phyloP scores from a whole-genome alignment of 1,284 basidiomycete species.

The Sanghuangporus baumii region DNA sequence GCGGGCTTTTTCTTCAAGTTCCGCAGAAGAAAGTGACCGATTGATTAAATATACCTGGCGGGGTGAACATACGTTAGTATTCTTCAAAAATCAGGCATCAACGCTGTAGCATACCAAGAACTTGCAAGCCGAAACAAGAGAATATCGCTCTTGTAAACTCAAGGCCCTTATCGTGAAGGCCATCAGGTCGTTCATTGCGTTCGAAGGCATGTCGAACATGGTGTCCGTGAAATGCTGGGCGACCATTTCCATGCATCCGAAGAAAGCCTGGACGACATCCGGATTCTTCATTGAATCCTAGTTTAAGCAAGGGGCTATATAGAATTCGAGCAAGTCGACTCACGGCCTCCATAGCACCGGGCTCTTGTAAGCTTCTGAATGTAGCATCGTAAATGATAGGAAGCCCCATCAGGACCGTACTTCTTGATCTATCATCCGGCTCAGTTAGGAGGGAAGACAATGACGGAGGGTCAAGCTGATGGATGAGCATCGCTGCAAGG shows the following conservation, averaged over 20 bases:
- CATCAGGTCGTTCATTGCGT: slow-evolving; percentile 66
- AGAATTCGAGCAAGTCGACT: slow-evolving; percentile 23
- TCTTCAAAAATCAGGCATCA: neutral
- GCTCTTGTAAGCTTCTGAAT: slow-evolving; percentile 46
- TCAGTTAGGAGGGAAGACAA: slow-evolving; percentile 37
- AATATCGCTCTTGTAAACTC: slow-evolving; percentile 80
- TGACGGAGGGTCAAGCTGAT: slow-evolving; percentile 72
- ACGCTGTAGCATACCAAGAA: slow-evolving; percentile 60
- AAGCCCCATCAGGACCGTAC: slow-evolving; percentile 48
- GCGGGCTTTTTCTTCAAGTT: slow-evolving; percentile 42
- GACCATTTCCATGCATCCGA: slow-evolving; percentile 71
- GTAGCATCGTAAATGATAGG: slow-evolving; percentile 59
- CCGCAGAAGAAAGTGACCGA: slow-evolving; percentile 49
- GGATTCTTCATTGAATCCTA: slow-evolving; percentile 53
- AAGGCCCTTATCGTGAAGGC: slow-evolving; percentile 68
- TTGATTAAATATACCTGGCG: slow-evolving; percentile 55
- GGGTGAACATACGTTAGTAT: slow-evolving; percentile 3
- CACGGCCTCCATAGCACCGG: slow-evolving; percentile 68
- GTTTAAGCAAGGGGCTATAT: neutral
- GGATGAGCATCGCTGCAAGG: slow-evolving; percentile 70
- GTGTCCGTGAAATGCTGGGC: slow-evolving; percentile 68
- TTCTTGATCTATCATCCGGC: slow-evolving; percentile 36
- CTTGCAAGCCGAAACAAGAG: slow-evolving; percentile 73
- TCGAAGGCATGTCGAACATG: slow-evolving; percentile 64
- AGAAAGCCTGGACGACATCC: slow-evolving; percentile 85